Base-by-base conservation (phyloP, 225 moss, liverwort and hornwort species). In the Neckera pumila region DNA sequence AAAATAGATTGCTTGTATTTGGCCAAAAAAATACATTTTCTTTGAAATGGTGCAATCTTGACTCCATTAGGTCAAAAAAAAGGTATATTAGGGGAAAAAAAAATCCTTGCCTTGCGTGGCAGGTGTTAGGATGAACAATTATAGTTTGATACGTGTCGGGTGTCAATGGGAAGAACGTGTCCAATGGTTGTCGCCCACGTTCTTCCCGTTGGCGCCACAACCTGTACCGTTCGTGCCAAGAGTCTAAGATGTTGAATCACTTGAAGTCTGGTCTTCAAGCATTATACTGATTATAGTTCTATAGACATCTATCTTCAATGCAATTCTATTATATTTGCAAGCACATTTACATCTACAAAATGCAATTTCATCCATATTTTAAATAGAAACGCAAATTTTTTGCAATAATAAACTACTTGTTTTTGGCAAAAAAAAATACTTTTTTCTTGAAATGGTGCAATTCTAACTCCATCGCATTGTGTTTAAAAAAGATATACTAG, bases 221-320 rank as follows among this genome's bases (percentile, higher is more conserved):
- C 2, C 8, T 0, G 3, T 42, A 42, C 26, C 26, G 9, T 26
- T 71, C 0, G 1, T 42, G 3, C 15, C 4, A 8, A 25, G 14
- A 70, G 40, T 3, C 25, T 4, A 40, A 70, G 40, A 42, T 26
- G 26, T 42, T 42, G 38, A 40, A 71, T 26, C 26, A 8, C 40
- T 42, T 26, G 25, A 73, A 17, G 30, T 47, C 11, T 47, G 10
- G 47, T 11, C 3, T 30, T 47, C 73, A 45, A 45, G 18, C 73
- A 47, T 28, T 75, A 7, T 33, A 49, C 20, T n/a, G n/a, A n/a
- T n/a, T n/a, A n/a, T n/a, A n/a, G n/a, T 75, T 30, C 2, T 43
- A 11, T 12, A 30, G 7, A 33, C 30, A 30, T 18, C 31, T 7
- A 31, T 18, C 30, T 31, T 11, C 4, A 75, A 49, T 1, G 33